Evolutionary conservation across 306 rosid genomes (phyloP), one percentile per base, ranked within the genome.

Genomic region (Amphicarpaea edgeworthii): DNA sequence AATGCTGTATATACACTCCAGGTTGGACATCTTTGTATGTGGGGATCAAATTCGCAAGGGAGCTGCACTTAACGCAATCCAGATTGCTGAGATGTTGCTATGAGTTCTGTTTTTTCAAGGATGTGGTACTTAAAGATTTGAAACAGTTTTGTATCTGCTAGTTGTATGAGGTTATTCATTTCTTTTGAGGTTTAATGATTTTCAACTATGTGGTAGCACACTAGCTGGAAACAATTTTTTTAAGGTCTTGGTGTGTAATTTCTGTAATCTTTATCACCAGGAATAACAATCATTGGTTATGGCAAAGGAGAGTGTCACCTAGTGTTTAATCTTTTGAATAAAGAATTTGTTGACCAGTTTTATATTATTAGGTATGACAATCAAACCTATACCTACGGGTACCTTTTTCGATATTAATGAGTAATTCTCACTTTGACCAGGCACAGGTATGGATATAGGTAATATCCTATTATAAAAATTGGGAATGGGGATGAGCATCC

Each of bases 31-130:
- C 47, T 91, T 96, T 81, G 86, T 96, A 38, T 91, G 99, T 24
- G 99, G 99, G 12, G 99, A 96, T 88, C 99, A 96, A 87, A 89
- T 96, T 71, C 99, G 98, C 67, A 96, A 96, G 84, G 98, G 99
- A 57, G 99, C 98, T 55, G 99, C 98, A 20, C 97, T 96, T 67
- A 96, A 96, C 70, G 99, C 99, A 34, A 83, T 96, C 82, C 99
- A 90, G 89, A 92, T 96, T 59, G 99, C 98, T 1, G 98, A 96
- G 92, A 59, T 96, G 98, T 78, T 96, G 83, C 83, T 92, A 26
- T 95, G 90, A 83, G 60, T 67, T 77, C 6, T 46, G 28, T 17
- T 28, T 46, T 70, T 38, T 75, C 19, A 49, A 75, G 60, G 46
- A 17, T 63, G 61, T 74, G 76, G 66, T 53, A 20, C 40, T 70